Evolutionary conservation across 495 filamentous ascomycete genomes (phyloP).

Genomic region (Aspergillus baeticus): DNA sequence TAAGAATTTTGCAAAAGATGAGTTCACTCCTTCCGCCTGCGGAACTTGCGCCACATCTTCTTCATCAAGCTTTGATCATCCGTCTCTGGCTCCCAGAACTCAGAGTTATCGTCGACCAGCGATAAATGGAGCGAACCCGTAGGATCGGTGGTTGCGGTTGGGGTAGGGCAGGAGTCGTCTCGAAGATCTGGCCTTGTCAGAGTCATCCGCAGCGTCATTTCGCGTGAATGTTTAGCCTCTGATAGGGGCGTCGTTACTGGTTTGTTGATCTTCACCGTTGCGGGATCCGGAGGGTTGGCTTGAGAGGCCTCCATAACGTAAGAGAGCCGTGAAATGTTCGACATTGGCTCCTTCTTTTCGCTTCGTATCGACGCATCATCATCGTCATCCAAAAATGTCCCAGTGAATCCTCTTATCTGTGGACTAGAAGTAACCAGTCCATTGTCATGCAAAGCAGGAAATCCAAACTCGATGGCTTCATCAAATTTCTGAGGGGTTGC

Average conservation of each 20-base stretch:
- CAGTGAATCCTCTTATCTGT: constrained; percentile 17
- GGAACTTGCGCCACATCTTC: constrained; percentile 55
- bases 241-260: constrained; percentile 20
- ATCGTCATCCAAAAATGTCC: constrained; percentile 48
- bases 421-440: constrained; percentile 27
- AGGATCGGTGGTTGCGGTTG: constrained; percentile 54
- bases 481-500: constrained; percentile 94
- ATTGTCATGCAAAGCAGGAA: constrained; percentile 60
- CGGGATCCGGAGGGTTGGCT: constrained; percentile 27
- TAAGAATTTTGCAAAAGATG: constrained; percentile 4
- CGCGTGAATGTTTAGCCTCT: constrained; percentile 42
- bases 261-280: constrained; percentile 5
- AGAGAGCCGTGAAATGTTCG: constrained; percentile 27
- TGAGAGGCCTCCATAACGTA: constrained; percentile 23
- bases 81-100: constrained; percentile 43
- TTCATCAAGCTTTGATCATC: constrained; percentile 48
- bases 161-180: constrained; percentile 49
- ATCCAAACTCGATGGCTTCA: constrained; percentile 91
- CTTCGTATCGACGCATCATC: constrained; percentile 33
- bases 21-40: constrained; percentile 32
- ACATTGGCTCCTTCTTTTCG: constrained; percentile 25
- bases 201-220: constrained; percentile 96
- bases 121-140: constrained; percentile 53
- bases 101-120: constrained; percentile 40
- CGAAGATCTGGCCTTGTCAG: constrained; percentile 85